Base-by-base conservation (phyloP, 768 basidiomycete genomes). In the Hericium rajendrae region DNA sequence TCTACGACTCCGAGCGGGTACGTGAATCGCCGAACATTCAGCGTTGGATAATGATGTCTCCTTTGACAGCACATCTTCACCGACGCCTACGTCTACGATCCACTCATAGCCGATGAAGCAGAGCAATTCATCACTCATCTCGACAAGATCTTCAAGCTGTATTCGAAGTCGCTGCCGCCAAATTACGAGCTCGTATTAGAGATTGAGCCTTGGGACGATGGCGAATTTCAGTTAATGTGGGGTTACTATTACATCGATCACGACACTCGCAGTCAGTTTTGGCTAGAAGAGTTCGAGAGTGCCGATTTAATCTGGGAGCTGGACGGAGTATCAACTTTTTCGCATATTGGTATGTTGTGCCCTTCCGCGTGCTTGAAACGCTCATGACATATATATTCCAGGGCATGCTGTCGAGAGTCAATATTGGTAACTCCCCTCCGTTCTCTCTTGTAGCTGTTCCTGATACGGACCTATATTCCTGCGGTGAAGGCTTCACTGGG, bases 231-330 rank as follows among this genome's bases (percentile, higher is more conserved):
- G 28, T 32, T 63, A 40, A 26, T 43, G 20, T 65, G 68, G 63
- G 50, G 73, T 59, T 83, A 83, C 63, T 83, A 82, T 61, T 80
- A 78, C 56, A 78, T 74, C 26, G 72, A 81, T 59, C 80, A 82
- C 48, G 20, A 61, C 1, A 66, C 68, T 0, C 74, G 78, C 20
- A 64, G 69, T 20, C 67, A 84, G 8, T 85, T 85, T 59, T 86
- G 79, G 74, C 56, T 83, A 38, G 75, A 83, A 48, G 60, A 70
- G 0, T 77, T 74, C 56, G 64, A 74, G 0, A 71, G 74, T 0
- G 43, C 56, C 0, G 54, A 67, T 5, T 63, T 82, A 28, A 57
- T 73, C 64, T 67, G 11, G 46, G 24, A 57, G 53, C 4, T 66
- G 18, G 37, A 37, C 2, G 60, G 62, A 20, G 60, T 61, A 18